Conservation (phyloP, 2,329 filamentous ascomycete genomes). For the Massarina eburnea region DNA sequence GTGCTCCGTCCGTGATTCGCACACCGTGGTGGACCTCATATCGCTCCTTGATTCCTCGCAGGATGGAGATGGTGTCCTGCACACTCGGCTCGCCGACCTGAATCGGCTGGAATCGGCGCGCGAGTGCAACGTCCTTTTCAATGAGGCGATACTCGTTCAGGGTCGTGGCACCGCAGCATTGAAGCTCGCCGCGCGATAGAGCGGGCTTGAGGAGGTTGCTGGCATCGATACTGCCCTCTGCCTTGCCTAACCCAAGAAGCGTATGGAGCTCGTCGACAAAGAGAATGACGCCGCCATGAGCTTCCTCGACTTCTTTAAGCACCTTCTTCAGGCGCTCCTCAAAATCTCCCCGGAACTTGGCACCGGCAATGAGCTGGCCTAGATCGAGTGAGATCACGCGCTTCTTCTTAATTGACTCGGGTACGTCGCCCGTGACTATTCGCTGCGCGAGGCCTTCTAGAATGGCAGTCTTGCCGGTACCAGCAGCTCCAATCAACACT, state of each 20-base stretch:
- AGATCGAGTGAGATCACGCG: constrained; percentile 84
- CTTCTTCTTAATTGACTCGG: constrained; percentile 95
- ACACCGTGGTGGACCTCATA: constrained; percentile 98
- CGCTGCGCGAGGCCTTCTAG: constrained; percentile 86
- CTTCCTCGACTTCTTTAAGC: constrained; percentile 85
- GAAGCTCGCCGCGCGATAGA: constrained; percentile 86
- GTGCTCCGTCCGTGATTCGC: constrained; percentile 84
- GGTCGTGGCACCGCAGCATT: constrained; percentile 94
- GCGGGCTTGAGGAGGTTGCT: constrained; percentile 94
- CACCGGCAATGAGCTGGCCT: constrained; percentile 89
- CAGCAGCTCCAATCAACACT: constrained; percentile 87
- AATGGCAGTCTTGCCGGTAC: constrained; percentile 92
- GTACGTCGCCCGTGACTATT: constrained; percentile 89
- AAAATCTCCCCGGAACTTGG: constrained; percentile 94
- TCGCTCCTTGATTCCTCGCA: constrained; percentile 94
- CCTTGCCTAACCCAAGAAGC: constrained; percentile 87
- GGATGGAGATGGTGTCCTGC: constrained; percentile 89
- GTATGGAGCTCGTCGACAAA: constrained; percentile 96
- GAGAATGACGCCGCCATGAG: constrained; percentile 85
- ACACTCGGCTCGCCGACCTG: constrained; percentile 89
- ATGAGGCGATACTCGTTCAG: constrained; percentile 89
- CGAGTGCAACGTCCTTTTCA: constrained; percentile 93
- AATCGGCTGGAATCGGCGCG: constrained; percentile 91
- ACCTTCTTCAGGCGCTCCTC: constrained; percentile 92
- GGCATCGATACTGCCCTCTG: constrained; percentile 94